Evolutionary conservation across 306 rosid species (phyloP).

Genomic region (Cucurbita ficifolia): DNA sequence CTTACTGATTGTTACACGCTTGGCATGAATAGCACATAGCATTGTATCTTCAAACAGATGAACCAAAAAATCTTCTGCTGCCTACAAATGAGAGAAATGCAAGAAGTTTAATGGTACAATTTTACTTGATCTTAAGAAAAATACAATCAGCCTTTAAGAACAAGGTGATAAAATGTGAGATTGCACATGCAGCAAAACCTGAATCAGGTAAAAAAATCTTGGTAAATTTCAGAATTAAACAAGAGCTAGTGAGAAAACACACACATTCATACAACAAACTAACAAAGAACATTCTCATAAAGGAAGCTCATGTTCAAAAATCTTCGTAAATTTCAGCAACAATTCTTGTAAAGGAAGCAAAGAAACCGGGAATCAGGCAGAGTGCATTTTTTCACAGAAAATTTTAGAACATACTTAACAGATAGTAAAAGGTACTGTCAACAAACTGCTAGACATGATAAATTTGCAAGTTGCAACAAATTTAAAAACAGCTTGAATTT

Average conservation of each 20-base stretch:
- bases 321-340: background rate
- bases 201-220: background rate
- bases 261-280: background rate
- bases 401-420: background rate
- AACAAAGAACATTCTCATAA: background rate
- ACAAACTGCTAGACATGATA: background rate
- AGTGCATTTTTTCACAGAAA: background rate
- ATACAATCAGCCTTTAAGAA: background rate
- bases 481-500: background rate
- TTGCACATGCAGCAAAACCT: background rate
- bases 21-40: slow-evolving; percentile 90
- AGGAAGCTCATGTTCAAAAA: background rate
- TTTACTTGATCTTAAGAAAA: background rate
- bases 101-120: background rate
- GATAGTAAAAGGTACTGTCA: background rate
- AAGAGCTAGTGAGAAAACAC: background rate
- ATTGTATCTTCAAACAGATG: slow-evolving; percentile 62
- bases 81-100: slow-evolving; percentile 29
- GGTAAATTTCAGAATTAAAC: background rate
- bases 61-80: slow-evolving; percentile 64
- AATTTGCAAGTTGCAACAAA: background rate
- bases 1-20: slow-evolving; percentile 89
- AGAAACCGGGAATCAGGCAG: background rate
- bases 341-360: background rate
- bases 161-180: background rate